Conservation (phyloP, 768 basidiomycete species). For the Tulasnella sp. region DNA sequence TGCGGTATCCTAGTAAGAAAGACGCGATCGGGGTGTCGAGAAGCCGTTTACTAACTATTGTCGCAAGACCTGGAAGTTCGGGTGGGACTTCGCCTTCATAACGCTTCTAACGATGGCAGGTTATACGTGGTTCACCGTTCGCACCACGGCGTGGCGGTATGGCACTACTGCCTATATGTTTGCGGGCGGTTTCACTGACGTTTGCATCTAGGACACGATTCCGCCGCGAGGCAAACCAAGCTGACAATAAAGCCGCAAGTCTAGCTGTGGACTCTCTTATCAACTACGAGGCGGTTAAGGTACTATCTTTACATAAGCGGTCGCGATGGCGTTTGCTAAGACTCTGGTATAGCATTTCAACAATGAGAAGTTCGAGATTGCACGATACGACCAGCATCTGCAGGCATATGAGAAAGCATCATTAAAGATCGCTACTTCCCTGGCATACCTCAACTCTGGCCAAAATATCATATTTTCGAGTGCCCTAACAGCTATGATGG, state of each 20-base stretch:
- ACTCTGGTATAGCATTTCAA: conserved; percentile 78
- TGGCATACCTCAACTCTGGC: conserved; percentile 88
- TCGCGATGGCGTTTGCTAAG: not conserved
- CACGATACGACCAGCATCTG: conserved; percentile 84
- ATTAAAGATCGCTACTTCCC: conserved; percentile 86
- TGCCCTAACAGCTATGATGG: conserved; percentile 90
- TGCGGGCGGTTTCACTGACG: not conserved
- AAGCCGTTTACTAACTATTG: not conserved
- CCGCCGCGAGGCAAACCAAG: conserved; percentile 86
- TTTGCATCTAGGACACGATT: conserved; percentile 59
- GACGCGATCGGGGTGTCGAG: not conserved
- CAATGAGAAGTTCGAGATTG: conserved; percentile 85
- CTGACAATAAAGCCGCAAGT: conserved; percentile 92
- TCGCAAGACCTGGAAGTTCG: conserved; percentile 85
- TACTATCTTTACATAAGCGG: conserved; percentile 25
- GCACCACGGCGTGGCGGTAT: conserved; percentile 92
- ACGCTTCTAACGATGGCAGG: conserved; percentile 72
- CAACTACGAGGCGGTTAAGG: conserved; percentile 98
- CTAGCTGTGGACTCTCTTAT: conserved; percentile 90
- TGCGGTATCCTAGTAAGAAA: conserved; percentile 82
- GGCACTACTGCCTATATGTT: conserved; percentile 14
- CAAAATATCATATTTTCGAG: conserved; percentile 94
- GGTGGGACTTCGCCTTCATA: conserved; percentile 91
- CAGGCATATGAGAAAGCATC: conserved; percentile 80
- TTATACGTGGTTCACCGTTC: conserved; percentile 95